These are phyloP conservation scores for Bacidia rubella DNA, from an alignment of 495 filamentous ascomycete species.

Conservation along the genomic window DNA sequence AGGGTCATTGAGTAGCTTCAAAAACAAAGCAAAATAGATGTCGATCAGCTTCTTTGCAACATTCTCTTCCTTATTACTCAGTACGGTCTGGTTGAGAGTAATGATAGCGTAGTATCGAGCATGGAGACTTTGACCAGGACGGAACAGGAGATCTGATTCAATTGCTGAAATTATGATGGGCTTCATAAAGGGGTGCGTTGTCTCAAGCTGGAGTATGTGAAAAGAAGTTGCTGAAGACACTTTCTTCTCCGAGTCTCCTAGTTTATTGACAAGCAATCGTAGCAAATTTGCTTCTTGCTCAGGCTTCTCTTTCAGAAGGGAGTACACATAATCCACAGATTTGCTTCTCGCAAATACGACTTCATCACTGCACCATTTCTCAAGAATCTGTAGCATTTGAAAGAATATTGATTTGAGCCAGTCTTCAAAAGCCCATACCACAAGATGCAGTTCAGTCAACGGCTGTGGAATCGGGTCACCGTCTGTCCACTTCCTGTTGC, in stretches of 20 bases:
- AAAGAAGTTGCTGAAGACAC: conserved; percentile 87
- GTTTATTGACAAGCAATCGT: conserved; percentile 83
- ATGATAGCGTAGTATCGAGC: conserved; percentile 94
- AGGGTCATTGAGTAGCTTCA: conserved; percentile 52
- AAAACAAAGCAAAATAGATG: conserved; percentile 82
- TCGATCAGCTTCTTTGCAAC: conserved; percentile 71
- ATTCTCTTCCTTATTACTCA: conserved; percentile 67
- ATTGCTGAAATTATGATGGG: conserved; percentile 66
- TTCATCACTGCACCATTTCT: conserved; percentile 85
- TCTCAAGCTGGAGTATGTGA: conserved; percentile 77
- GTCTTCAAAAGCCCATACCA: conserved; percentile 87
- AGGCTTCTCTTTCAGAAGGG: conserved; percentile 84
- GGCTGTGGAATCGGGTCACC: conserved; percentile 53
- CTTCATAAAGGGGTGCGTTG: conserved; percentile 87
- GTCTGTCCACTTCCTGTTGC: conserved; percentile 44
- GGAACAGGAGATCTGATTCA: conserved; percentile 75
- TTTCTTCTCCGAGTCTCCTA: conserved; percentile 87
- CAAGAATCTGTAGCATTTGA: conserved; percentile 76
- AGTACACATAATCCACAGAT: conserved; percentile 76
- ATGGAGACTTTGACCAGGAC: conserved; percentile 70
- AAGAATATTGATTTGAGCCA: conserved; percentile 89
- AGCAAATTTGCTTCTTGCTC: conserved; percentile 94
- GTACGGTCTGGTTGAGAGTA: conserved; percentile 88
- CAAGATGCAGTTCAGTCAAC: conserved; percentile 58
- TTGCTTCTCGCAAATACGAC: conserved; percentile 78